Conservation (phyloP, 176 grass and related monocot species). For the Oryza brachyantha region DNA sequence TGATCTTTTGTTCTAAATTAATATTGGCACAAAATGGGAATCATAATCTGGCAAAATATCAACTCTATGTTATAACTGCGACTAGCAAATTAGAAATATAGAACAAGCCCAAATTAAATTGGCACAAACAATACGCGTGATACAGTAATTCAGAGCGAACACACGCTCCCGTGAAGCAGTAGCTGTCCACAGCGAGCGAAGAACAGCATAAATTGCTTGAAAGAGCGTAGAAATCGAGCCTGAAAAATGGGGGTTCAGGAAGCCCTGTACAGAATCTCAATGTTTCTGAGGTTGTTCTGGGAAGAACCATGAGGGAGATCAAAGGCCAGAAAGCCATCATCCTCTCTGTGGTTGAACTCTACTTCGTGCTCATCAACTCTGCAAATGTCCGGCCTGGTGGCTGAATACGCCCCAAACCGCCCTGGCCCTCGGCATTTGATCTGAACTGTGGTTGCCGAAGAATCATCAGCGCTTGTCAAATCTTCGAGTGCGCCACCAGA, state of each 20-base stretch:
- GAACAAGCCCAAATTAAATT: not conserved
- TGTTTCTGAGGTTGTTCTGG: not conserved
- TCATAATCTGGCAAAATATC: not conserved
- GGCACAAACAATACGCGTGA: not conserved
- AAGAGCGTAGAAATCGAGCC: not conserved
- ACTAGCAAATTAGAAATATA: not conserved
- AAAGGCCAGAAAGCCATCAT: conserved; percentile 35
- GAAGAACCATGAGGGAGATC: conserved; percentile 1
- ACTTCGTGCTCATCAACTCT: conserved; percentile 33
- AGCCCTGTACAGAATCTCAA: conserved; percentile 30
- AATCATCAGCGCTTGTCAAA: not conserved
- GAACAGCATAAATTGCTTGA: not conserved
- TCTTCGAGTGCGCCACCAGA: conserved; percentile 45
- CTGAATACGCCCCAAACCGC: conserved; percentile 49
- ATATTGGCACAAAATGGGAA: not conserved
- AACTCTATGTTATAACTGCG: not conserved
- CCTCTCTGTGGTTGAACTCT: conserved; percentile 31
- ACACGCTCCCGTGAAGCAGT: not conserved
- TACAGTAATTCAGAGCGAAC: not conserved
- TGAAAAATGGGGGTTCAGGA: not conserved
- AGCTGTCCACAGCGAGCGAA: no score
- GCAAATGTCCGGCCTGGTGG: conserved; percentile 20
- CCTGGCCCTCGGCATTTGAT: conserved; percentile 42
- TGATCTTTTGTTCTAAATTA: not conserved
- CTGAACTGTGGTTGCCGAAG: conserved; percentile 21